phyloP scores from a whole-genome alignment of 1,139 yeast species.

The Yamadazyma conglobata region DNA sequence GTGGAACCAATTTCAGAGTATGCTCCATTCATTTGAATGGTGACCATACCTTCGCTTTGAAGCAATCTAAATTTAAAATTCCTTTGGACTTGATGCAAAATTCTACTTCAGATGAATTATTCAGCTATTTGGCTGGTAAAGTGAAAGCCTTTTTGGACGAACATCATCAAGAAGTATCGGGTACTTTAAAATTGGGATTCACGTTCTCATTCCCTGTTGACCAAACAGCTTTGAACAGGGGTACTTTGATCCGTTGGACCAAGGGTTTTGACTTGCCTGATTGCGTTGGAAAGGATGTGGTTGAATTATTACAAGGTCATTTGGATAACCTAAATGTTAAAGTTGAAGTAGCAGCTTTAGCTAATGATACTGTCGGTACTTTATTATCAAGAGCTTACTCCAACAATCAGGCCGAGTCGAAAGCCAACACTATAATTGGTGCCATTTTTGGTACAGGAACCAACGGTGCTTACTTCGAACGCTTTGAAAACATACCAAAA shows the following conservation, averaged over 20 bases:
- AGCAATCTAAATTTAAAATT: slow-evolving; percentile 70
- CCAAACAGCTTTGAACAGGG: slow-evolving; percentile 74
- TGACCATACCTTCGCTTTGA: slow-evolving; percentile 68
- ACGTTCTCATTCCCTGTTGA: slow-evolving; percentile 91
- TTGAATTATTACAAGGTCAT: slow-evolving; percentile 64
- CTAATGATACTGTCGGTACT: slow-evolving; percentile 95
- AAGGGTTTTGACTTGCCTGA: slow-evolving; percentile 88
- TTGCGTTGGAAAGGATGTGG: slow-evolving; percentile 80
- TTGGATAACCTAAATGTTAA: slow-evolving; percentile 56
- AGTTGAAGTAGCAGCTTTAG: slow-evolving; percentile 80
- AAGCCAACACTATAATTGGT: slow-evolving; percentile 75
- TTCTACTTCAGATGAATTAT: slow-evolving; percentile 55
- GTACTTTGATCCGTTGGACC: slow-evolving; percentile 89
- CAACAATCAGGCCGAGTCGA: slow-evolving; percentile 51
- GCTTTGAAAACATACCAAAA: slow-evolving; percentile 66
- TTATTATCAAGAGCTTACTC: slow-evolving; percentile 82
- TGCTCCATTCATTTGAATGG: slow-evolving; percentile 81
- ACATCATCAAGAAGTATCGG: slow-evolving; percentile 50
- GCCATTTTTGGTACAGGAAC: slow-evolving; percentile 96
- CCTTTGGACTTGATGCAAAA: slow-evolving; percentile 67
- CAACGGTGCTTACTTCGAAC: slow-evolving; percentile 88
- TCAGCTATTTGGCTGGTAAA: slow-evolving; percentile 69
- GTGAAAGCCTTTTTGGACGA: slow-evolving; percentile 58
- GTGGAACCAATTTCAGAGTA: slow-evolving; percentile 87
- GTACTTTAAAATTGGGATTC: slow-evolving; percentile 69